Evolutionary conservation across 306 rosid species (phyloP).

Genomic region (Cucurbita moschata): DNA sequence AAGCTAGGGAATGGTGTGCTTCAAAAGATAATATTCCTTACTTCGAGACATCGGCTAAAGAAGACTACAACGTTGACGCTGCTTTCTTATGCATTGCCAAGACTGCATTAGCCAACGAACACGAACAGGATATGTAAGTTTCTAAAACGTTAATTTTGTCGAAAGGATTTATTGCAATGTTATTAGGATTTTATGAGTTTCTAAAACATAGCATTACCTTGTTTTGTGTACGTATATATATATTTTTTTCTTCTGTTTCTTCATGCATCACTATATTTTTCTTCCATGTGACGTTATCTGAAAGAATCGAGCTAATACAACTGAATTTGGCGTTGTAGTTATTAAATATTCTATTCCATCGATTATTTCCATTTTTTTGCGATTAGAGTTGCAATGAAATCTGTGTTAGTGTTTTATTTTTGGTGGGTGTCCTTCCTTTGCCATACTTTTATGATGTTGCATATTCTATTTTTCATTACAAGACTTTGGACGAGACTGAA

Average conservation of each 20-base stretch:
- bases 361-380: not conserved
- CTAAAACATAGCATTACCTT: too few relatives aligned
- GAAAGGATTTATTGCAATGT: not conserved
- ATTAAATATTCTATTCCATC: not conserved
- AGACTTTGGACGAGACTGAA: not conserved
- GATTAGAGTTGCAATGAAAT: not conserved
- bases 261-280: not conserved
- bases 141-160: not conserved
- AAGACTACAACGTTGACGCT: conserved; percentile 73
- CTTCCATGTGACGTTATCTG: not conserved
- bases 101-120: conserved; percentile 65
- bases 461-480: not conserved
- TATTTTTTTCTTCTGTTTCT: not conserved
- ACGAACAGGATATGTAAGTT: conserved; percentile 82
- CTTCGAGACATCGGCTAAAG: conserved; percentile 92
- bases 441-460: not conserved
- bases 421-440: not conserved
- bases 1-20: conserved; percentile 84
- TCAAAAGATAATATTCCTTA: conserved; percentile 77
- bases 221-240: too few relatives aligned
- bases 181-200: not conserved
- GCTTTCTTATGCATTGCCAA: conserved; percentile 80
- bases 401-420: too few relatives aligned
- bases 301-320: not conserved
- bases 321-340: not conserved